Percentiles rank a stretch among this genome's conserved stretches.
These are phyloP conservation scores for Phaeomoniella chlamydospora DNA, from an alignment of 2,329 filamentous ascomycete genomes.

Conservation along the genomic window DNA sequence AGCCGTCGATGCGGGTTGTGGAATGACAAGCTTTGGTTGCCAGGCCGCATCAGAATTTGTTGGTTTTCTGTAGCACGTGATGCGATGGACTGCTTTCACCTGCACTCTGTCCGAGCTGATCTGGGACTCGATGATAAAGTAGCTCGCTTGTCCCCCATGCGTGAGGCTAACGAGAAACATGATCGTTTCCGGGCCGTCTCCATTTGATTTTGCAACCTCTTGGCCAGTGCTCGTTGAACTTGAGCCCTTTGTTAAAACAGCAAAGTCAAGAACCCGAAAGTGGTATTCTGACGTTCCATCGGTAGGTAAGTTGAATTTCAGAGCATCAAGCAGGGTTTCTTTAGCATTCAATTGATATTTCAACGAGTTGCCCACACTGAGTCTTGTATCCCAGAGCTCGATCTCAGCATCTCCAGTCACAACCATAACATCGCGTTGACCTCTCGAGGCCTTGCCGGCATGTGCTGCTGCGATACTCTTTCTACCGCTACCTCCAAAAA, in stretches of 20 bases:
- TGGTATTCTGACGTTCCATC: neutral
- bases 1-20: conserved; percentile 63
- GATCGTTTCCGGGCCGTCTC: conserved; percentile 37
- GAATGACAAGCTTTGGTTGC: conserved; percentile 60
- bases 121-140: conserved; percentile 60
- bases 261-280: conserved; percentile 1
- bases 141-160: conserved; percentile 40
- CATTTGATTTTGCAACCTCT: conserved; percentile 28
- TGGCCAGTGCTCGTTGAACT: too few species aligned
- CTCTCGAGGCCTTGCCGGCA: conserved; percentile 54
- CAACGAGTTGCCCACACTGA: conserved; percentile 68
- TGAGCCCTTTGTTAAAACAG: conserved; percentile 28
- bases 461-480: conserved; percentile 71
- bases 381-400: conserved; percentile 77
- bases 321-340: conserved; percentile 45
- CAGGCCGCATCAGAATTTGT: conserved; percentile 19
- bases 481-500: conserved; percentile 54
- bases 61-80: conserved; percentile 49
- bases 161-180: conserved; percentile 47
- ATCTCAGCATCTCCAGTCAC: conserved; percentile 64
- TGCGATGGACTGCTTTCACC: conserved; percentile 53
- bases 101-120: conserved; percentile 38
- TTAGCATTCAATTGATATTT: conserved; percentile 58
- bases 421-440: conserved; percentile 72
- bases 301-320: conserved; percentile 30